phyloP scores from a whole-genome alignment of 306 rosid species.

The Prunus davidiana region DNA sequence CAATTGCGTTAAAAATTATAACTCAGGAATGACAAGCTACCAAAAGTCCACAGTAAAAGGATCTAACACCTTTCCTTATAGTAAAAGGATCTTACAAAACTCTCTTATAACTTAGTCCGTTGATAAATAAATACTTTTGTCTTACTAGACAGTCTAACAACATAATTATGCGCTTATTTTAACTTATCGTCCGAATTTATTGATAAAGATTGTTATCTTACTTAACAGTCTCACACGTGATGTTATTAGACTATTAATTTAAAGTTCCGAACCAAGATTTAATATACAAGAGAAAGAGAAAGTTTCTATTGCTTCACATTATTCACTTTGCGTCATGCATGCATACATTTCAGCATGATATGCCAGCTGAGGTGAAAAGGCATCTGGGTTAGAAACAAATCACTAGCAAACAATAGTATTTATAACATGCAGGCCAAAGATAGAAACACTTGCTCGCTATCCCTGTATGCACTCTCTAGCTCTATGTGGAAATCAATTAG shows the following conservation, averaged over 20 bases:
- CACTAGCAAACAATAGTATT: slow-evolving; percentile 24
- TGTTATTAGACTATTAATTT: not conserved
- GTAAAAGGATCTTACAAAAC: too few relatives aligned
- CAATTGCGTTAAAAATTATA: too few relatives aligned
- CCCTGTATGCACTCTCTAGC: slow-evolving; percentile 3
- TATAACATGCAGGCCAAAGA: slow-evolving; percentile 11
- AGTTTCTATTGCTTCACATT: not conserved
- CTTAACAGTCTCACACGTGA: too few relatives aligned
- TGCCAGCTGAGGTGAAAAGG: slow-evolving; percentile 8
- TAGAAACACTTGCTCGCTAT: slow-evolving; percentile 1
- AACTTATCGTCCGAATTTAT: too few relatives aligned
- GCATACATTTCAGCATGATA: slow-evolving; percentile 1
- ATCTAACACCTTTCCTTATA: too few relatives aligned
- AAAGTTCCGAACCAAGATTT: too few relatives aligned
- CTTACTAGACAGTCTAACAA: too few relatives aligned
- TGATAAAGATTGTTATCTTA: too few relatives aligned
- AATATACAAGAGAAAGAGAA: not conserved
- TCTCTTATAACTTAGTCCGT: too few relatives aligned
- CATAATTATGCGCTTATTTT: too few relatives aligned
- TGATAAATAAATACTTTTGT: too few relatives aligned
- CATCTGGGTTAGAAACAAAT: slow-evolving; percentile 25
- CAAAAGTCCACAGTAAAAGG: too few relatives aligned
- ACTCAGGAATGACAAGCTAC: not conserved
- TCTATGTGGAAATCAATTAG: slow-evolving; percentile 12
- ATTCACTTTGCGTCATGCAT: slow-evolving; percentile 1